Percentiles rank a stretch among this genome's conserved stretches.
Evolutionary conservation across 805 yeast genomes (phyloP).

Genomic region (Candida germanica): DNA sequence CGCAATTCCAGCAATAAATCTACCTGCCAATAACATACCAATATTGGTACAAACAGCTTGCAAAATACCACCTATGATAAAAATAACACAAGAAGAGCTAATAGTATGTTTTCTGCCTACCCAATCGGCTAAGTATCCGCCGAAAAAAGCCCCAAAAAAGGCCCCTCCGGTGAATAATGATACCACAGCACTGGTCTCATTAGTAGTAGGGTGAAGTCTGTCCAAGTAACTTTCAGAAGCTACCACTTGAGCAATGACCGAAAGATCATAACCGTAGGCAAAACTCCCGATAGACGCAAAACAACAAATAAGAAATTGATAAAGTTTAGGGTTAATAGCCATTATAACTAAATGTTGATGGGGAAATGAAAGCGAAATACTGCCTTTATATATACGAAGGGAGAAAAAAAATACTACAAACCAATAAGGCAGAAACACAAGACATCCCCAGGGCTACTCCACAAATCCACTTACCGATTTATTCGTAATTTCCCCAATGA

Average conservation of each 20-base stretch:
- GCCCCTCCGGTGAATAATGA: conserved; percentile 16
- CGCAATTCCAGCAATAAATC: conserved; percentile 72
- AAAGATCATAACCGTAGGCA: conserved; percentile 26
- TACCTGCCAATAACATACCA: conserved; percentile 37
- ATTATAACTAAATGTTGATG: too few species aligned
- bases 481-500: too few species aligned
- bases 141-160: conserved; percentile 15
- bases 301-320: conserved; percentile 16
- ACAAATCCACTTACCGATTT: too few species aligned
- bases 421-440: too few species aligned
- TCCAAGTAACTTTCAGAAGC: conserved; percentile 20
- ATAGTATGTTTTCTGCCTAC: conserved; percentile 35
- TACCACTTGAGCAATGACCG: conserved; percentile 28
- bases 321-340: conserved; percentile 14
- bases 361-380: too few species aligned
- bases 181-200: conserved; percentile 14
- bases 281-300: conserved; percentile 16
- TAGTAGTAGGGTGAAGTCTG: conserved; percentile 11
- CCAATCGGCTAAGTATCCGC: conserved; percentile 13
- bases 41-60: conserved; percentile 25
- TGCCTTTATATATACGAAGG: too few species aligned
- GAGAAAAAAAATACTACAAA: too few species aligned
- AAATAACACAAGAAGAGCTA: conserved; percentile 19
- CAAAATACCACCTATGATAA: conserved; percentile 27
- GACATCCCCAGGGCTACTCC: too few species aligned